A percentile compares a stretch with the other conserved stretches of the same genome.
These are phyloP conservation scores for Colletotrichum coccodes DNA, from an alignment of 2,329 filamentous ascomycete genomes.

Conservation along the genomic window DNA sequence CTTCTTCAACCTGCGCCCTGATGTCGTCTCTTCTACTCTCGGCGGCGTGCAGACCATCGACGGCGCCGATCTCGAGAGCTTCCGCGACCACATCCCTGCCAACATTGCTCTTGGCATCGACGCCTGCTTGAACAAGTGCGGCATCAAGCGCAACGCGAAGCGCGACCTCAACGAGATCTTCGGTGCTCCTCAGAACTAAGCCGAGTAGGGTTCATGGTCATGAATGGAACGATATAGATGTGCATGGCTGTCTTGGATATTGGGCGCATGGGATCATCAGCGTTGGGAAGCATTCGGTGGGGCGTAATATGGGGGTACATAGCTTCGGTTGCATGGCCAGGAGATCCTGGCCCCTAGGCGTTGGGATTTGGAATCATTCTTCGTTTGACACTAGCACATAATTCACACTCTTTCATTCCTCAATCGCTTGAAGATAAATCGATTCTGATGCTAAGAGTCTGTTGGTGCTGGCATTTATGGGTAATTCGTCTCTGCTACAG, in stretches of 20 bases:
- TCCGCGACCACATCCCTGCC: slow-evolving; percentile 52
- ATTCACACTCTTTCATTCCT: too few relatives aligned
- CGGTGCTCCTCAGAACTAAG: neutral
- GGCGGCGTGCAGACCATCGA: slow-evolving; percentile 48
- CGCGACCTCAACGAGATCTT: slow-evolving; percentile 39
- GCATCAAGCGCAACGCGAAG: slow-evolving; percentile 48
- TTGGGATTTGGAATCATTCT: neutral
- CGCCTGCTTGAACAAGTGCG: slow-evolving; percentile 59
- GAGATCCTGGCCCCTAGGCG: neutral
- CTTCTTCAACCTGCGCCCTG: slow-evolving; percentile 53
- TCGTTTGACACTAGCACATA: neutral
- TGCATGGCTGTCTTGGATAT: neutral
- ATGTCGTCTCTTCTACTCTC: slow-evolving; percentile 53
- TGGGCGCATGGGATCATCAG: neutral
- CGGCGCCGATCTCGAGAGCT: slow-evolving; percentile 51
- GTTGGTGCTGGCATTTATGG: too few relatives aligned
- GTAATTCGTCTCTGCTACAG: too few relatives aligned
- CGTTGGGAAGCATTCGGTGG: neutral
- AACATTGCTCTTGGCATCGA: slow-evolving; percentile 63
- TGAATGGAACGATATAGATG: neutral
- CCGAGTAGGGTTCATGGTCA: neutral
- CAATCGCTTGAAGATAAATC: too few relatives aligned
- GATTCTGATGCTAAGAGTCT: too few relatives aligned
- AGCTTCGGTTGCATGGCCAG: neutral
- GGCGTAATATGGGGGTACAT: too few relatives aligned